Evolutionary conservation across 257 asterid genomes (phyloP).

Genomic region (Nemophila menziesii): DNA sequence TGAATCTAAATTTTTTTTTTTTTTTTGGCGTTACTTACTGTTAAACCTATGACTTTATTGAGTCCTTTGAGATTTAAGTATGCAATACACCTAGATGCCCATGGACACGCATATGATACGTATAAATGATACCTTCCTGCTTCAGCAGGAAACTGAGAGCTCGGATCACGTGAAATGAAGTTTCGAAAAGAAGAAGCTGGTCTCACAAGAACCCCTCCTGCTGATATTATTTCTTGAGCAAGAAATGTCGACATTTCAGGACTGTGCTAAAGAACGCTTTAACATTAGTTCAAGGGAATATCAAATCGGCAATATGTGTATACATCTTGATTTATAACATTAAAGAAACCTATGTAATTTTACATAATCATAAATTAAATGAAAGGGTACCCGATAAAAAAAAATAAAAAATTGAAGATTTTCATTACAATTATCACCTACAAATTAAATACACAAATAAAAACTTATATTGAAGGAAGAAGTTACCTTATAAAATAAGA

Average conservation of each 20-base stretch:
- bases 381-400: too few relatives aligned
- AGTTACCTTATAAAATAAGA: too few relatives aligned
- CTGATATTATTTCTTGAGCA: slow-evolving; percentile 75
- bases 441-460: too few relatives aligned
- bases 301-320: too few relatives aligned
- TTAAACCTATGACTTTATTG: slow-evolving; percentile 56
- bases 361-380: too few relatives aligned
- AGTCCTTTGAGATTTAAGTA: slow-evolving; percentile 84
- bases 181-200: slow-evolving; percentile 67
- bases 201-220: slow-evolving; percentile 71
- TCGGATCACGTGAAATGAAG: slow-evolving; percentile 44
- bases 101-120: slow-evolving; percentile 84
- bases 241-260: slow-evolving; percentile 59
- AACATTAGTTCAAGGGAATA: too few relatives aligned
- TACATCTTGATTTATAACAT: too few relatives aligned
- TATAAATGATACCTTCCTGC: slow-evolving; percentile 84
- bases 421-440: too few relatives aligned
- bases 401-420: too few relatives aligned
- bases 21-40: slow-evolving; percentile 28
- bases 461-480: too few relatives aligned
- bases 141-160: slow-evolving; percentile 66
- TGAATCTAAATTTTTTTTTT: neutral
- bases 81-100: slow-evolving; percentile 91
- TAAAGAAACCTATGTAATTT: too few relatives aligned
- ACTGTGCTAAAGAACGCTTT: slow-evolving; percentile 25